A percentile compares a stretch with the other conserved stretches of the same genome.
Evolutionary conservation across 306 rosid genomes (phyloP).

Genomic region (Prosopis cineraria): DNA sequence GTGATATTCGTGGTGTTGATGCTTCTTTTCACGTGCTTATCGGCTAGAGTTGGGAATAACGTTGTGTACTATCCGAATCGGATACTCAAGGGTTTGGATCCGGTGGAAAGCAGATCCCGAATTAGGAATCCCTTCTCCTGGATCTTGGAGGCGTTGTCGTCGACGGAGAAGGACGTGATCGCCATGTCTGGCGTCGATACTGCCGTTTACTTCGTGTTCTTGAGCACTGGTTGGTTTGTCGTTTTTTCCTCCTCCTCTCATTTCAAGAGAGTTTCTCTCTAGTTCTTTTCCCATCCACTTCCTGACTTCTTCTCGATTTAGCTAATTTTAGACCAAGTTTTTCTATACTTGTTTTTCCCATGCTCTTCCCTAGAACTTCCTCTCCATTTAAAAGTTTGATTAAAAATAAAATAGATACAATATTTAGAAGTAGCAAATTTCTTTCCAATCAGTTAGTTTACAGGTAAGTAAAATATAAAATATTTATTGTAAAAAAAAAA

Average conservation of each 20-base stretch:
- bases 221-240: slow-evolving; percentile 81
- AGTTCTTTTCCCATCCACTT: not conserved
- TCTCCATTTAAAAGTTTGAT: not conserved
- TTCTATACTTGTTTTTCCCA: too few species aligned
- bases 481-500: too few species aligned
- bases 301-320: not conserved
- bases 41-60: slow-evolving; percentile 66
- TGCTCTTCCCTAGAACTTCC: not conserved
- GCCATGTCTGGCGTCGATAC: slow-evolving; percentile 83
- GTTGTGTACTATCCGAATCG: slow-evolving; percentile 94
- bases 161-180: slow-evolving; percentile 74
- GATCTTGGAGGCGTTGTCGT: slow-evolving; percentile 68
- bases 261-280: not conserved
- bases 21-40: slow-evolving; percentile 64
- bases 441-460: not conserved
- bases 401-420: not conserved
- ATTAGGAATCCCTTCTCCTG: slow-evolving; percentile 77
- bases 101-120: slow-evolving; percentile 48
- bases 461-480: not conserved
- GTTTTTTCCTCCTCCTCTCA: not conserved
- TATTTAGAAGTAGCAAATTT: not conserved
- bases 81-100: slow-evolving; percentile 77
- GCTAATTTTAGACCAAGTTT: not conserved
- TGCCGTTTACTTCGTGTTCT: slow-evolving; percentile 89
- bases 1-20: slow-evolving; percentile 67